phyloP scores from a whole-genome alignment of 805 yeast species.

The Pichia heedii region DNA sequence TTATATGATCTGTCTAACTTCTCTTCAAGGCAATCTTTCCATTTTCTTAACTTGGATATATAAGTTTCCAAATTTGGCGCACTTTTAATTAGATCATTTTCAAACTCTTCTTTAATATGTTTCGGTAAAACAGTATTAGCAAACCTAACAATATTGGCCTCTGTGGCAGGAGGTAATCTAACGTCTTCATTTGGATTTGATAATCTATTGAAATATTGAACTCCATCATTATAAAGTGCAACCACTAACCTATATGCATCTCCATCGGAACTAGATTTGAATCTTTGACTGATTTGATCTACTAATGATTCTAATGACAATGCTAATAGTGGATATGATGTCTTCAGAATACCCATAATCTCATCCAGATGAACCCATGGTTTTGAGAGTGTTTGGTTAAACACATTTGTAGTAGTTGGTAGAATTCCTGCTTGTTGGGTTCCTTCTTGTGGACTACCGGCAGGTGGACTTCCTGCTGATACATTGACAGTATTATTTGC shows the following conservation, averaged over 20 bases:
- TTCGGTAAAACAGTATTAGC: constrained; percentile 91
- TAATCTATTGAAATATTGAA: constrained; percentile 78
- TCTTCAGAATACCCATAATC: constrained; percentile 88
- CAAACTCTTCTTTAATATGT: constrained; percentile 82
- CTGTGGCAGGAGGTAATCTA: constrained; percentile 82
- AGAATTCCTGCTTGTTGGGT: too few relatives aligned
- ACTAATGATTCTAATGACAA: constrained; percentile 89
- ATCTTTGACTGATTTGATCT: constrained; percentile 89
- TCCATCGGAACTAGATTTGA: constrained; percentile 90
- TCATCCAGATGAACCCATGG: constrained; percentile 93
- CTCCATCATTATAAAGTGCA: constrained; percentile 88
- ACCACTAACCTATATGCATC: constrained; percentile 92
- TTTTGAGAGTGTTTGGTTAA: constrained; percentile 35
- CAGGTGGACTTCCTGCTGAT: neutral
- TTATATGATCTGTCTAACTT: constrained; percentile 79
- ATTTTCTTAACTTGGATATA: constrained; percentile 69
- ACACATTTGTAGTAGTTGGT: too few relatives aligned
- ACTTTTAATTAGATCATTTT: constrained; percentile 76
- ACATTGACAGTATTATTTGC: neutral
- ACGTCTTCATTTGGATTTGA: constrained; percentile 85
- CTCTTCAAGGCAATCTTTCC: constrained; percentile 92
- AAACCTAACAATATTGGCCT: constrained; percentile 75
- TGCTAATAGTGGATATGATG: constrained; percentile 92
- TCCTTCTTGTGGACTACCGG: constrained; percentile 2
- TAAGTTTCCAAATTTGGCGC: constrained; percentile 87